Conservation (phyloP, 192 early-diverging fungal species). For the Bifiguratus adelaidae region DNA sequence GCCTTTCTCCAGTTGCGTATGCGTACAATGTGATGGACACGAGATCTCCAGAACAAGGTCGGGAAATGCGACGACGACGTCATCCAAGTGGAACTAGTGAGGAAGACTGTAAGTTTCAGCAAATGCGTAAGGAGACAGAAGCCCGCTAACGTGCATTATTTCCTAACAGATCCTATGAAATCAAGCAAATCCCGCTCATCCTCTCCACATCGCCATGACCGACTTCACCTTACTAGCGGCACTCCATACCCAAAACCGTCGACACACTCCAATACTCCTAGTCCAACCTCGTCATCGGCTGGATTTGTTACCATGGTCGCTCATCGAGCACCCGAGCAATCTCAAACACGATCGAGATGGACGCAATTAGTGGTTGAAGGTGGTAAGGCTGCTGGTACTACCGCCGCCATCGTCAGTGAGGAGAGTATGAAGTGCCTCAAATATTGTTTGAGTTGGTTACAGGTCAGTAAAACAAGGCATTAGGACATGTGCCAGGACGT, state of each 20-base stretch:
- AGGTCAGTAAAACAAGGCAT: constrained; percentile 19
- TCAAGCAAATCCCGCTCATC: constrained; percentile 2
- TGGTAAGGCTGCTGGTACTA: constrained; percentile 46
- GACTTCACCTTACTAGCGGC: background rate
- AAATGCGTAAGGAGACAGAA: background rate
- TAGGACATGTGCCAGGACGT: too few species aligned
- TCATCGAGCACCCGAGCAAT: constrained; percentile 11
- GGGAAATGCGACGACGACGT: constrained; percentile 15
- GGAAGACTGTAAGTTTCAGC: background rate
- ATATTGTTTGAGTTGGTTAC: constrained; percentile 84
- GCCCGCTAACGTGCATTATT: background rate
- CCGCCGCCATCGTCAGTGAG: constrained; percentile 74
- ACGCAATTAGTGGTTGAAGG: constrained; percentile 48
- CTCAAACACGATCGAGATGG: constrained; percentile 35
- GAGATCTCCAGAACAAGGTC: too few species aligned
- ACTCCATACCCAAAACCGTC: constrained; percentile 6
- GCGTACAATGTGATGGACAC: too few species aligned
- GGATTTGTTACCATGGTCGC: constrained; percentile 10
- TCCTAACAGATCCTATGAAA: constrained; percentile 5
- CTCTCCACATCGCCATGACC: constrained; percentile 9
- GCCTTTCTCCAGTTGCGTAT: too few species aligned
- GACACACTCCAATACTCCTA: too few species aligned
- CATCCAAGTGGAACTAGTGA: constrained; percentile 25
- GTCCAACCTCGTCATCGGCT: too few species aligned
- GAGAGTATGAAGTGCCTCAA: constrained; percentile 79